Base-by-base conservation (phyloP, 257 asterid genomes). In the Nicotiana tabacum region DNA sequence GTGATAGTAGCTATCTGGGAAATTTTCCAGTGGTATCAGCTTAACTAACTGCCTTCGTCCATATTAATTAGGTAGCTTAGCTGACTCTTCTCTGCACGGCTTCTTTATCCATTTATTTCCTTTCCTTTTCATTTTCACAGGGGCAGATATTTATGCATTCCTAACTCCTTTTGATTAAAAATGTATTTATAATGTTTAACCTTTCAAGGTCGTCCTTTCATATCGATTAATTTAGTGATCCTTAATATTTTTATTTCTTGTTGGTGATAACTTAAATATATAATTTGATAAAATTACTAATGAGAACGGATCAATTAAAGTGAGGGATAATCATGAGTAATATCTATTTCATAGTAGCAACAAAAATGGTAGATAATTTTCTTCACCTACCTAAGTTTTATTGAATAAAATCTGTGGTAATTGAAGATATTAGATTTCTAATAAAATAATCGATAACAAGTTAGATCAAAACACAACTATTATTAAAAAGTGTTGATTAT, bases 401-500 rank as follows among this genome's bases (percentile, higher is more conserved):
- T 2, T 37, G 0, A 6, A 1, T n/a, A 37, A 18, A 69, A 11
- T n/a, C 0, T 69, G 5, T 39, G 5, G 0, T 37, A 33, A 0
- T 67, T 2, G 9, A 0, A 67, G 21, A 2, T 33, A 33, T 16
- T 2, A 67, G 11, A 17, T 68, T 29, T 11, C 0, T 0, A 4
- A 37, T 18, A 68, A 57, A 17, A 2, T 68, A 35, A 35, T 8
- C 37, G 0, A 17, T 0, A 1, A 1, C 8, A 9, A 18, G 2
- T 37, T 69, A 24, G 2, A 69, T 39, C 0, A n/a, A 11, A 37
- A 5, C 0, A 39, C 0, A 2, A n/a, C 2, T 0, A 0, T 37
- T 1, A 10, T n/a, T 18, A 69, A 68, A 17, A 69, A 35, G 1
- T 2, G 4, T 39, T 39, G 6, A 5, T 70, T 43, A 3, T 5